Evolutionary conservation across 768 basidiomycete species (phyloP), one percentile per base, ranked within the genome.

Genomic region (Russula brevipes): DNA sequence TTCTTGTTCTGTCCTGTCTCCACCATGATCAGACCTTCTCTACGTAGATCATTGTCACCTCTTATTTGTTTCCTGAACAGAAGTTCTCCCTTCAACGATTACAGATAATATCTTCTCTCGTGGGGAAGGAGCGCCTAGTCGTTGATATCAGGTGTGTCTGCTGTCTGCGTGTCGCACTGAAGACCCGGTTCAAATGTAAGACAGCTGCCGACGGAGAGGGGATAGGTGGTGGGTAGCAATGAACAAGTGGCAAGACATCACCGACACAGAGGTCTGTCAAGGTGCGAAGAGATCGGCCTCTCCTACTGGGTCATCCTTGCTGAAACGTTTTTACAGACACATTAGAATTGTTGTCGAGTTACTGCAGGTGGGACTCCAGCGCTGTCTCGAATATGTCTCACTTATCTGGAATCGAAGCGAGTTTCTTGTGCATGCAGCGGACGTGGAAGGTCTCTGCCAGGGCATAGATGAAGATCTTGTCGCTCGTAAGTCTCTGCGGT

Each of bases 191-290:
- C 35, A n/a, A 60, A 31, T 50, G 44, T 47, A 42, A 60, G 47
- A 16, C 66, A 98, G 96, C 72, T 99, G 96, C 75, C 86, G 96
- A 19, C 81, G 83, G 67, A 77, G 85, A 70, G 87, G 77, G 9
- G 77, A 84, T 51, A 85, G 78, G 65, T 99, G 97, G 97, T 79
- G 93, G 39, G 89, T 99, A 12, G 94, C 96, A 11, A 98, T 95
- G 94, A 96, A 98, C 77, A 95, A 93, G 72, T 99, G 97, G 97
- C 95, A 96, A 71, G 88, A 90, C 63, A 81, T 97, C 56, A 98
- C 97, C 0, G 92, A 98, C 69, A 93, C 93, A 87, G 87, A 91
- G 70, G 89, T 99, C 17, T 87, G 81, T 65, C 78, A 86, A 82
- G 91, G 94, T 88, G 42, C 39, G 57, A 17, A 74, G 63, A 52